These are phyloP conservation scores for Wickerhamiella brachini DNA, from an alignment of 805 yeast species.

Conservation along the genomic window DNA sequence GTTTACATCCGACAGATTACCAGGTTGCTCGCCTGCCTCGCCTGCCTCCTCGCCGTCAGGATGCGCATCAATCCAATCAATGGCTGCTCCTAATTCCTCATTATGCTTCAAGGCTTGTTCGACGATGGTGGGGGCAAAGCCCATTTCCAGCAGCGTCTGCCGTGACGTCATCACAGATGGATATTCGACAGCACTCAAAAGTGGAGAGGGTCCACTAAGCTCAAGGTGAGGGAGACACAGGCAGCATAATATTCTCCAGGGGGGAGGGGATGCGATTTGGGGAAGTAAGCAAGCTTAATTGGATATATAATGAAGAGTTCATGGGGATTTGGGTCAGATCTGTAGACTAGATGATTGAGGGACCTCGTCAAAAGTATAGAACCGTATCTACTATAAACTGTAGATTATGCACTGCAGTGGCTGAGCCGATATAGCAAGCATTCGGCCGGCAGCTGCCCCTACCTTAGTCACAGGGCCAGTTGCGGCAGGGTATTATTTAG, in stretches of 20 bases:
- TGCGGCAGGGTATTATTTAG: neutral
- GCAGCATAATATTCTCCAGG: neutral
- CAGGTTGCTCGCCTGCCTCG: constrained; percentile 11
- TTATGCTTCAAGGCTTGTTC: constrained; percentile 20
- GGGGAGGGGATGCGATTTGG: neutral
- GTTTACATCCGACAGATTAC: too few relatives aligned
- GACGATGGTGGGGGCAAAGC: constrained; percentile 21
- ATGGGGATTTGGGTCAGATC: too few relatives aligned
- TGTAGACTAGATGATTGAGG: too few relatives aligned
- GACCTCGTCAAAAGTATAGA: too few relatives aligned
- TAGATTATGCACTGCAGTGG: neutral
- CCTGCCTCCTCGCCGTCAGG: constrained; percentile 4
- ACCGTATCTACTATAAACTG: neutral
- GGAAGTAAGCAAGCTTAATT: neutral
- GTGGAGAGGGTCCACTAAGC: neutral
- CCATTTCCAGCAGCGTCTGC: constrained; percentile 21
- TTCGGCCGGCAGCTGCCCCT: neutral
- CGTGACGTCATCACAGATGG: constrained; percentile 2
- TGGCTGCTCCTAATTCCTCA: constrained; percentile 18
- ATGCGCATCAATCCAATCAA: constrained; percentile 23
- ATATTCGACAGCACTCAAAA: neutral
- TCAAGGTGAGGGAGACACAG: neutral
- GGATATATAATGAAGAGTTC: too few relatives aligned
- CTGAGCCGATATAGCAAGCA: neutral
- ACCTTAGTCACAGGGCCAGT: neutral